A percentile compares a stretch with the other conserved stretches of the same genome.
These are phyloP conservation scores for Vaccinium darrowii DNA, from an alignment of 148 eudicot genomes.

Conservation along the genomic window DNA sequence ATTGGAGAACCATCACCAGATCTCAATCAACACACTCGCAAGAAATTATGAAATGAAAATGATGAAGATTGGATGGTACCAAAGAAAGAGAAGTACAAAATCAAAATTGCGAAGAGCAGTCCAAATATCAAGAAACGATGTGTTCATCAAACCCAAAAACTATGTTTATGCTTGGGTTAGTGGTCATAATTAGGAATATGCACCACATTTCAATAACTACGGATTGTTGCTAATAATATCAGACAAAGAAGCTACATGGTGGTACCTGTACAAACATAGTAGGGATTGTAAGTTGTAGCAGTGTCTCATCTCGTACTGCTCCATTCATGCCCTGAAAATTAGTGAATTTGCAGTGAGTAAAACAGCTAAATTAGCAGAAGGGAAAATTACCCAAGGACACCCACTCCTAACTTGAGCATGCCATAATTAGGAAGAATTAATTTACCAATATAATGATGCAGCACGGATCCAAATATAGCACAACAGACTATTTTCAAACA, in stretches of 20 bases:
- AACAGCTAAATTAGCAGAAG: background rate
- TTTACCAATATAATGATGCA: background rate
- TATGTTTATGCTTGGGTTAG: background rate
- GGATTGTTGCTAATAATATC: background rate
- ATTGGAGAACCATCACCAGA: slow-evolving; percentile 10
- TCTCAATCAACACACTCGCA: background rate
- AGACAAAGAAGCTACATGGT: background rate
- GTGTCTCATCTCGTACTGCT: slow-evolving; percentile 58
- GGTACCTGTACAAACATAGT: slow-evolving; percentile 81
- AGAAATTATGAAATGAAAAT: slow-evolving; percentile 5
- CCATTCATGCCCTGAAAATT: slow-evolving; percentile 61
- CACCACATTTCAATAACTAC: background rate
- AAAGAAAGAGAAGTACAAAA: background rate
- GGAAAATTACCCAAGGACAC: background rate
- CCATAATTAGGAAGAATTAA: background rate
- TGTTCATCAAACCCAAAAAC: background rate
- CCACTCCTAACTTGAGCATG: background rate
- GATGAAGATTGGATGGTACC: background rate
- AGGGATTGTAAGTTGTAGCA: slow-evolving; percentile 66
- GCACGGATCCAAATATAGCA: background rate
- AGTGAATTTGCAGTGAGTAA: background rate
- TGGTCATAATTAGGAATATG: background rate
- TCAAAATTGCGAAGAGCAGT: background rate
- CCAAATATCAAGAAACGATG: background rate
- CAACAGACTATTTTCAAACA: background rate